phyloP scores from a whole-genome alignment of 2,329 filamentous ascomycete species.

The Aspergillus neoniger region DNA sequence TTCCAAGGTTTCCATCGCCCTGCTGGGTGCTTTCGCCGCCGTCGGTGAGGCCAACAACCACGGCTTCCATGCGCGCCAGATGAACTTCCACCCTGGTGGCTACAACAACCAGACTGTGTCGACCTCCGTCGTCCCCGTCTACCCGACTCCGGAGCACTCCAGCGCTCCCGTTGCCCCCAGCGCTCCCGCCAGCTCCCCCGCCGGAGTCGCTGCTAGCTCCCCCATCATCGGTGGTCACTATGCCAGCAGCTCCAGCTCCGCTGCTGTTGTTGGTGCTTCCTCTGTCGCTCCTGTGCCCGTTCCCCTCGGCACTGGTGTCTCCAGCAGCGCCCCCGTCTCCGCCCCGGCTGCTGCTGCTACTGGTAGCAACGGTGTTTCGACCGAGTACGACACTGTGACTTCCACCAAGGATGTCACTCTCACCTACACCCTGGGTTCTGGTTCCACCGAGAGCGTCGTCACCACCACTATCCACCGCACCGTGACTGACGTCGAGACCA shows the following conservation, averaged over 20 bases:
- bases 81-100: constrained; percentile 23
- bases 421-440: constrained; percentile 44
- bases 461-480: constrained; percentile 42
- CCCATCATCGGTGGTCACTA: background rate
- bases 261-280: constrained; percentile 3
- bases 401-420: constrained; percentile 33
- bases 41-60: constrained; percentile 36
- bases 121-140: constrained; percentile 26
- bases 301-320: constrained; percentile 27
- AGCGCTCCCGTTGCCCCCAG: constrained; percentile 2
- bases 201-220: constrained; percentile 10
- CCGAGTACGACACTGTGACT: constrained; percentile 16
- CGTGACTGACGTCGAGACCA: constrained; percentile 29
- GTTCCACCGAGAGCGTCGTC: constrained; percentile 37
- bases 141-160: constrained; percentile 19
- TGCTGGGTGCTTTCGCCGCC: constrained; percentile 39
- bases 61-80: constrained; percentile 27
- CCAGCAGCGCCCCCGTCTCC: constrained; percentile 12
- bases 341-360: constrained; percentile 1
- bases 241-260: constrained; percentile 6
- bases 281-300: constrained; percentile 16
- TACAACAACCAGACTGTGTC: constrained; percentile 17
- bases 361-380: background rate
- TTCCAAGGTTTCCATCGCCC: constrained; percentile 37
- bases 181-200: constrained; percentile 15